phyloP scores from a whole-genome alignment of 202 grass and related monocot species.

The Hordeum pubiflorum region DNA sequence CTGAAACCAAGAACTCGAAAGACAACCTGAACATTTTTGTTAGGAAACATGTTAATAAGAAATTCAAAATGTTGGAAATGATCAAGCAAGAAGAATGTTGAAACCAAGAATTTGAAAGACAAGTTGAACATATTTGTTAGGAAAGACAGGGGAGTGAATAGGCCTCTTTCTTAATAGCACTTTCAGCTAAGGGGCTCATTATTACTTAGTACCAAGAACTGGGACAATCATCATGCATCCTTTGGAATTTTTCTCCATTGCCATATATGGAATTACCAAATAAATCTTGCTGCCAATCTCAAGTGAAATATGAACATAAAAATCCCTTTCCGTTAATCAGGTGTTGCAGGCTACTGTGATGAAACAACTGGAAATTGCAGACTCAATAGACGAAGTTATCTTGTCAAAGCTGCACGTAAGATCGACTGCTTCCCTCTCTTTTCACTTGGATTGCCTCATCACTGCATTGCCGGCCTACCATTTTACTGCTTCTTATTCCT shows the following conservation, averaged over 20 bases:
- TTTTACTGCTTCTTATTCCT: neutral
- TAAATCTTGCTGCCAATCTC: neutral
- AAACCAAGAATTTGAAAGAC: neutral
- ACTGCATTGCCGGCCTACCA: neutral
- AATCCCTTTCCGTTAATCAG: constrained; percentile 30
- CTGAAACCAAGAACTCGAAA: neutral
- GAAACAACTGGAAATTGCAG: constrained; percentile 79
- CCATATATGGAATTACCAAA: neutral
- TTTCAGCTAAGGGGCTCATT: neutral
- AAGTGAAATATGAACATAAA: neutral
- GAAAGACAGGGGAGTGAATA: neutral
- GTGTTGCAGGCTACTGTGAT: constrained; percentile 65
- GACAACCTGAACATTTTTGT: neutral
- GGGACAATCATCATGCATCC: neutral
- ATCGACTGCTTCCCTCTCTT: neutral
- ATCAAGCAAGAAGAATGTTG: neutral
- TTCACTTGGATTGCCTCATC: neutral
- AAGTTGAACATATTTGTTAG: neutral
- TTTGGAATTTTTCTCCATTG: neutral
- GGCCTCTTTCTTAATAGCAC: neutral
- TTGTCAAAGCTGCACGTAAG: constrained; percentile 52
- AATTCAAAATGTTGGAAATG: neutral
- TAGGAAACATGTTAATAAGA: neutral
- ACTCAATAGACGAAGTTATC: constrained; percentile 68
- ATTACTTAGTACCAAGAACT: neutral